These are phyloP conservation scores for Plasmodium ovale DNA, from an alignment of 169 alveolate species.

Conservation along the genomic window DNA sequence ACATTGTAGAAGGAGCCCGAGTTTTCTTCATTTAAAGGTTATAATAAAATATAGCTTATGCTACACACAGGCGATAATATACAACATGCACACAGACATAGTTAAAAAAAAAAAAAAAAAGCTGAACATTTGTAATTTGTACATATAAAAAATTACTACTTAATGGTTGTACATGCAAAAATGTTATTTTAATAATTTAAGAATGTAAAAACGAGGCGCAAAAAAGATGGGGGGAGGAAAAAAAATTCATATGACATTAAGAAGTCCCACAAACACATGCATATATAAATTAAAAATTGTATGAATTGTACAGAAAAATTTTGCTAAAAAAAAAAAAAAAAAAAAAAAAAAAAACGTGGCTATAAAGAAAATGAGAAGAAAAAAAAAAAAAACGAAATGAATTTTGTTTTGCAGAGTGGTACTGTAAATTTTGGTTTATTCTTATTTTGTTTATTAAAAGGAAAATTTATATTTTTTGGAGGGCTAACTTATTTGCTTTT, in stretches of 20 bases:
- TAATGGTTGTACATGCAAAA: too few species aligned
- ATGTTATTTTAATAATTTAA: too few species aligned
- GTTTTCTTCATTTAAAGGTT: not conserved
- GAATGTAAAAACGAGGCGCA: too few species aligned
- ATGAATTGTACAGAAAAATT: conserved; percentile 22
- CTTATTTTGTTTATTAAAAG: conserved; percentile 30
- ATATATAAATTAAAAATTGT: conserved; percentile 24
- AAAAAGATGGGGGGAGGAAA: not conserved
- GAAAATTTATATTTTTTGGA: conserved; percentile 15
- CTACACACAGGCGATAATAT: not conserved
- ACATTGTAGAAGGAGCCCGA: not conserved
- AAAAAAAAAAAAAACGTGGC: not conserved
- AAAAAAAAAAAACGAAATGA: conserved; percentile 35
- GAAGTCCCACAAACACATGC: conserved; percentile 51
- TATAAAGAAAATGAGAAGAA: conserved; percentile 9
- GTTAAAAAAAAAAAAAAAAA: too few species aligned
- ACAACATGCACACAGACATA: not conserved
- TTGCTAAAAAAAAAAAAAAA: conserved; percentile 27
- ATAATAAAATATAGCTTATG: not conserved
- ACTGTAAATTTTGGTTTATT: conserved; percentile 29
- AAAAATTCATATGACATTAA: not conserved
- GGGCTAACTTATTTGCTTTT: conserved; percentile 24
- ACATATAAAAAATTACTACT: too few species aligned
- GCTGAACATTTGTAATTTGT: too few species aligned
- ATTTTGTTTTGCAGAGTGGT: conserved; percentile 7